A percentile compares a stretch with the other conserved stretches of the same genome.
Conservation (phyloP, 2,329 filamentous ascomycete species). For the Beauveria caledonica region DNA sequence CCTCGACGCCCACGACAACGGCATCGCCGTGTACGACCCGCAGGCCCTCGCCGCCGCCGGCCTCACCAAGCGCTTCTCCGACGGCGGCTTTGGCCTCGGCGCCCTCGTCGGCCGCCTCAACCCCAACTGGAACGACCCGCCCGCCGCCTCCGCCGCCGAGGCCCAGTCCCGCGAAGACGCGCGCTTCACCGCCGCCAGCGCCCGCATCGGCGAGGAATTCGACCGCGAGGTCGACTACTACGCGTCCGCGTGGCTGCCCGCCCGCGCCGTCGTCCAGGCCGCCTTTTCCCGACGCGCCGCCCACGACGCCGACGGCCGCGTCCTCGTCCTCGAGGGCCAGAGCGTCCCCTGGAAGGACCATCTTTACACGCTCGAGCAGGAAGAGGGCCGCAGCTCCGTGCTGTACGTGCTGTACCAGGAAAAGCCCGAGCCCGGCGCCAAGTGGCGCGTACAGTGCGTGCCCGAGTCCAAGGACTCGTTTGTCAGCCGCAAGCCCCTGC, state of each 20-base stretch:
- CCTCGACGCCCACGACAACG: slow-evolving; percentile 96
- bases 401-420: slow-evolving; percentile 91
- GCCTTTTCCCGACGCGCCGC: slow-evolving; percentile 64
- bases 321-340: slow-evolving; percentile 70
- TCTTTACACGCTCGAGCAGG: slow-evolving; percentile 77
- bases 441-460: slow-evolving; percentile 94
- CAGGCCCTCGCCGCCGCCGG: slow-evolving; percentile 59
- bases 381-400: slow-evolving; percentile 53
- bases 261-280: slow-evolving; percentile 65
- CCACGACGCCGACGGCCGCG: slow-evolving; percentile 64
- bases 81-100: slow-evolving; percentile 76
- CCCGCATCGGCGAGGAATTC: slow-evolving; percentile 85
- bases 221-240: slow-evolving; percentile 71
- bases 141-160: slow-evolving; percentile 38
- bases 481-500: slow-evolving; percentile 82
- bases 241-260: slow-evolving; percentile 73
- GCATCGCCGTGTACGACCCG: slow-evolving; percentile 74
- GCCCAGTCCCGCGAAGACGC: slow-evolving; percentile 60
- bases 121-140: slow-evolving; percentile 66
- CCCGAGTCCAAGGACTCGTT: slow-evolving; percentile 79
- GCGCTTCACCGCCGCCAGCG: slow-evolving; percentile 68
- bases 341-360: slow-evolving; percentile 95
- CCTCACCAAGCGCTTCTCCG: slow-evolving; percentile 72
- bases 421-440: slow-evolving; percentile 62
- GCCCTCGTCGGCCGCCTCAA: slow-evolving; percentile 77